phyloP scores from a whole-genome alignment of 2,329 filamentous ascomycete species.

The Zymoseptoria ardabiliae region DNA sequence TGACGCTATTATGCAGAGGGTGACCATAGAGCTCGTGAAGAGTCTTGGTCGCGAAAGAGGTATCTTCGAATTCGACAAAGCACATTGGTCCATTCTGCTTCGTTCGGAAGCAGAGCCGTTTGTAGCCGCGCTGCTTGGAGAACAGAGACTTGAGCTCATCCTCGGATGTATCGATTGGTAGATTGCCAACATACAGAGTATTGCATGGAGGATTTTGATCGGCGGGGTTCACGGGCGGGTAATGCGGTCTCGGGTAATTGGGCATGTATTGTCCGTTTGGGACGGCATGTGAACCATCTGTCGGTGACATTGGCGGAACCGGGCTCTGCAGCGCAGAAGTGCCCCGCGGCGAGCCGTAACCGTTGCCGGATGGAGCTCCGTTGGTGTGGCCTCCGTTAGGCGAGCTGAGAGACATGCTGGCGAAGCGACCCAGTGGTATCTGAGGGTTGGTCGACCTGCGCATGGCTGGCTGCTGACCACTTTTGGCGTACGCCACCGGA shows the following conservation, averaged over 20 bases:
- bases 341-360: slow-evolving; percentile 43
- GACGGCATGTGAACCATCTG: slow-evolving; percentile 37
- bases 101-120: slow-evolving; percentile 86
- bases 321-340: slow-evolving; percentile 45
- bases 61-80: slow-evolving; percentile 95
- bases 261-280: slow-evolving; percentile 49
- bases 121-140: slow-evolving; percentile 88
- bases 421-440: slow-evolving; percentile 62
- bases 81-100: slow-evolving; percentile 97
- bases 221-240: slow-evolving; percentile 84
- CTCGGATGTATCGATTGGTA: slow-evolving; percentile 86
- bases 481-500: slow-evolving; percentile 66
- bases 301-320: slow-evolving; percentile 29
- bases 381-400: slow-evolving; percentile 33
- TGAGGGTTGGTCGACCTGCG: slow-evolving; percentile 67
- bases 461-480: slow-evolving; percentile 44
- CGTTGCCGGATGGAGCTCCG: slow-evolving; percentile 48
- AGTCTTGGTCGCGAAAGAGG: slow-evolving; percentile 84
- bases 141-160: slow-evolving; percentile 94
- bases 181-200: slow-evolving; percentile 94
- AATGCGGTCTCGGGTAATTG: slow-evolving; percentile 57
- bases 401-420: slow-evolving; percentile 65
- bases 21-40: slow-evolving; percentile 84
- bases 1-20: slow-evolving; percentile 80
- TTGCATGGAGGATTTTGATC: slow-evolving; percentile 98